Conservation (phyloP, 306 rosid species). For the Lupinus albus region DNA sequence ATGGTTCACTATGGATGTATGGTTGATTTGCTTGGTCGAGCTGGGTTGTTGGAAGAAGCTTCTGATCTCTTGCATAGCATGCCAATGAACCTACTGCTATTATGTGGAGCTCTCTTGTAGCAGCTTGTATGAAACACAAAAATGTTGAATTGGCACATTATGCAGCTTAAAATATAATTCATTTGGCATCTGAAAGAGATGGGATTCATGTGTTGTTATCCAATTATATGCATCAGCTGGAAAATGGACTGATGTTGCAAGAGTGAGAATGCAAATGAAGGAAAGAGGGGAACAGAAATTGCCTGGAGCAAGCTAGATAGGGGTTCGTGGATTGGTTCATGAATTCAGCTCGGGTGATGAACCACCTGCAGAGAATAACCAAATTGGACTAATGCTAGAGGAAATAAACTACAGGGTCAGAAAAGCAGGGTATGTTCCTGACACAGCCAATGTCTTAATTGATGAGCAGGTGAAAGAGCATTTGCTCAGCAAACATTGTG, state of each 20-base stretch:
- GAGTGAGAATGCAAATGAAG: constrained; percentile 74
- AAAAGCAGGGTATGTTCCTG: constrained; percentile 69
- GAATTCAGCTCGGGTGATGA: constrained; percentile 73
- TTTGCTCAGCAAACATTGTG: constrained; percentile 71
- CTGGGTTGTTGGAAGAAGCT: constrained; percentile 70
- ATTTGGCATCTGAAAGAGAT: constrained; percentile 54
- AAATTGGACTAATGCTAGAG: constrained; percentile 57
- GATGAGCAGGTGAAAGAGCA: constrained; percentile 65
- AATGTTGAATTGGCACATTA: constrained; percentile 60
- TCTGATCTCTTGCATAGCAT: constrained; percentile 60
- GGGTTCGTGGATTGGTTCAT: constrained; percentile 61
- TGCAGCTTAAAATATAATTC: constrained; percentile 57
- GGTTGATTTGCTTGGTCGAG: constrained; percentile 80
- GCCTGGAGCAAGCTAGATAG: constrained; percentile 71
- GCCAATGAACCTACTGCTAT: constrained; percentile 79
- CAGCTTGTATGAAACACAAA: constrained; percentile 71
- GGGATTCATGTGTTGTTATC: constrained; percentile 71
- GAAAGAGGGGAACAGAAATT: constrained; percentile 63
- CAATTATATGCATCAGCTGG: constrained; percentile 76
- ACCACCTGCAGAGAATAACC: constrained; percentile 51
- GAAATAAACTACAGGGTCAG: constrained; percentile 65
- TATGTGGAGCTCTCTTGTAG: constrained; percentile 76
- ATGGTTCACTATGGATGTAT: constrained; percentile 79
- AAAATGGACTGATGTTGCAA: constrained; percentile 78
- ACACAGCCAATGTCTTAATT: constrained; percentile 68